Percentiles rank a stretch among this genome's conserved stretches.
These are phyloP conservation scores for Mentha longifolia DNA, from an alignment of 257 asterid species.

Conservation along the genomic window DNA sequence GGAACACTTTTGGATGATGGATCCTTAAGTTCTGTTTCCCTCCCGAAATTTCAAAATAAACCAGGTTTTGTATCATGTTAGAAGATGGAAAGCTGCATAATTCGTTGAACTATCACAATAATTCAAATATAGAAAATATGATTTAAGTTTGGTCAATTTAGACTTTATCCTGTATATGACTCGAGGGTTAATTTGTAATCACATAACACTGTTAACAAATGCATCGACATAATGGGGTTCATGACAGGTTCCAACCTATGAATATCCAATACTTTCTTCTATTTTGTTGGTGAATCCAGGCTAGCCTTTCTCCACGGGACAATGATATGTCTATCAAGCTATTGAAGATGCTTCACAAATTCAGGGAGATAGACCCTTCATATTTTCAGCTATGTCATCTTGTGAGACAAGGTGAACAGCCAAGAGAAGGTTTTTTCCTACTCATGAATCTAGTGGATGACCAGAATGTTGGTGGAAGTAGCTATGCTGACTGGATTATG, in stretches of 20 bases:
- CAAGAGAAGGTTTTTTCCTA: conserved; percentile 62
- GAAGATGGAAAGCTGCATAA: conserved; percentile 10
- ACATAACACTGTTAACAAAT: neutral
- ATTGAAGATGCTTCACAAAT: conserved; percentile 45
- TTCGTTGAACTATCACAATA: neutral
- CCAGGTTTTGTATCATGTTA: conserved; percentile 1
- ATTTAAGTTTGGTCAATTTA: conserved; percentile 3
- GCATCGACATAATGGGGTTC: conserved; percentile 16
- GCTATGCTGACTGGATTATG: conserved; percentile 69
- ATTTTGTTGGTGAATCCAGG: conserved; percentile 46
- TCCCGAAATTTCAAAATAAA: neutral
- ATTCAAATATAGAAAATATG: conserved; percentile 1
- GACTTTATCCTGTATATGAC: conserved; percentile 4
- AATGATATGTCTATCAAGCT: conserved; percentile 65
- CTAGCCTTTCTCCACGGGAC: conserved; percentile 50
- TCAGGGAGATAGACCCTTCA: conserved; percentile 57
- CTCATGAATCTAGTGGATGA: conserved; percentile 64
- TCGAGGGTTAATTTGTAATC: neutral
- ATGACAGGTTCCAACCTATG: conserved; percentile 7
- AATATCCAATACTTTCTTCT: neutral
- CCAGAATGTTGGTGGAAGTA: conserved; percentile 47
- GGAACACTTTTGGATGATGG: neutral
- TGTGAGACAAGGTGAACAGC: conserved; percentile 80
- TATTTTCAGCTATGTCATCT: conserved; percentile 61
- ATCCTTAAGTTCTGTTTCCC: conserved; percentile 1